Conservation (phyloP, 2,329 filamentous ascomycete genomes). For the Colletotrichum sp. region DNA sequence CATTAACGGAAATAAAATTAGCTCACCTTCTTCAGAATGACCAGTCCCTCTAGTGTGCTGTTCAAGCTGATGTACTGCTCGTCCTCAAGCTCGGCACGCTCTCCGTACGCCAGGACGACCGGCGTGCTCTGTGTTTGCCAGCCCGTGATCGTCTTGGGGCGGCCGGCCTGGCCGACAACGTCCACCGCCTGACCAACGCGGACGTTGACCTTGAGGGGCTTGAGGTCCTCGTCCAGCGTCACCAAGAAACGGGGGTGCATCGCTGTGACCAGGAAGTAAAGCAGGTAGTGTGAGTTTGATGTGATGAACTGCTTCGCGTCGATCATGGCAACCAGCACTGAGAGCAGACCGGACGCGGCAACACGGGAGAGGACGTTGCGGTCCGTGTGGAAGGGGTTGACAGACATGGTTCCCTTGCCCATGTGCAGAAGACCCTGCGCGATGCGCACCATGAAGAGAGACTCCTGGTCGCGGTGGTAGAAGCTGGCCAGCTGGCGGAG, state of each 20-base stretch:
- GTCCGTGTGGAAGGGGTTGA: conserved; percentile 99
- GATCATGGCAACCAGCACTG: conserved; percentile 91
- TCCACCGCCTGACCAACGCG: conserved; percentile 98
- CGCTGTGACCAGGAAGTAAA: conserved; percentile 95
- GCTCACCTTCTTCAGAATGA: conserved; percentile 94
- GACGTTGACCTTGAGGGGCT: conserved; percentile 94
- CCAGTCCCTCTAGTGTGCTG: conserved; percentile 90
- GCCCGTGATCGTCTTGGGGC: conserved; percentile 98
- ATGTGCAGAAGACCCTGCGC: conserved; percentile 97
- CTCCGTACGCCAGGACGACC: conserved; percentile 90
- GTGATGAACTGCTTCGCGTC: conserved; percentile 88
- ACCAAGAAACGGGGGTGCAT: conserved; percentile 98
- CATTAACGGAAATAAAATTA: not conserved
- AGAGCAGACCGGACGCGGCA: conserved; percentile 84
- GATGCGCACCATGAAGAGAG: conserved; percentile 98
- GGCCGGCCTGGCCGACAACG: conserved; percentile 94
- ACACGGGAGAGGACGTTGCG: conserved; percentile 94
- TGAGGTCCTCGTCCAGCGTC: conserved; percentile 91
- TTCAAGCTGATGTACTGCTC: conserved; percentile 95
- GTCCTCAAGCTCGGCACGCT: conserved; percentile 95
- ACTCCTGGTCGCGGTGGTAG: conserved; percentile 95
- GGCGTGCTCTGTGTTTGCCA: conserved; percentile 99
- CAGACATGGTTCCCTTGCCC: conserved; percentile 96
- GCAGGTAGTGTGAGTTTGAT: conserved; percentile 80
- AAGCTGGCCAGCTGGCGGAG: conserved; percentile 95